phyloP scores from a whole-genome alignment of 257 asterid genomes.

The Henckelia pumila region DNA sequence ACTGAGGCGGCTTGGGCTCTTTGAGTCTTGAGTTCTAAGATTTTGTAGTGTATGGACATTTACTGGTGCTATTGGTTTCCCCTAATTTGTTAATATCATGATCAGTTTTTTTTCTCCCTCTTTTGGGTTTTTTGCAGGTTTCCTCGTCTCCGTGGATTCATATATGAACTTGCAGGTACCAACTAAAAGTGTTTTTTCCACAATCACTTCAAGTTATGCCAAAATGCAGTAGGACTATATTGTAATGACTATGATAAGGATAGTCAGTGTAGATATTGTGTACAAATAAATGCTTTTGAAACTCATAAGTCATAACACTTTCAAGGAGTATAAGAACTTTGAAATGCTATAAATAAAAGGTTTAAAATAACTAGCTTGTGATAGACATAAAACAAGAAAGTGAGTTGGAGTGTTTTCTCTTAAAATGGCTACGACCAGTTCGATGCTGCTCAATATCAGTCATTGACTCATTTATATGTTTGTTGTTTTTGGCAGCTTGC shows the following conservation, averaged over 20 bases:
- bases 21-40: background rate
- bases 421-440: background rate
- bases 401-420: background rate
- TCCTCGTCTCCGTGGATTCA: constrained; percentile 88
- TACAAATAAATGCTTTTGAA: background rate
- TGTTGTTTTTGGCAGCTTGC: constrained; percentile 60
- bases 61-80: background rate
- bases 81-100: background rate
- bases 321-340: background rate
- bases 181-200: background rate
- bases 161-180: constrained; percentile 97
- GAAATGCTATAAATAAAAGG: background rate
- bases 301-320: background rate
- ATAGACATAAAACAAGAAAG: background rate
- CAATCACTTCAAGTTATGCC: background rate
- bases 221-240: background rate
- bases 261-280: background rate
- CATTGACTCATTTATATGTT: background rate
- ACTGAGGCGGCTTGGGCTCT: background rate
- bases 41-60: background rate
- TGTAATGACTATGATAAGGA: background rate
- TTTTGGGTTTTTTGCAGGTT: constrained; percentile 51
- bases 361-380: too few species aligned
- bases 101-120: background rate
- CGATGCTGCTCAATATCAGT: background rate